These are phyloP conservation scores for Candida sojae DNA, from an alignment of 1,139 yeast species.

Conservation along the genomic window DNA sequence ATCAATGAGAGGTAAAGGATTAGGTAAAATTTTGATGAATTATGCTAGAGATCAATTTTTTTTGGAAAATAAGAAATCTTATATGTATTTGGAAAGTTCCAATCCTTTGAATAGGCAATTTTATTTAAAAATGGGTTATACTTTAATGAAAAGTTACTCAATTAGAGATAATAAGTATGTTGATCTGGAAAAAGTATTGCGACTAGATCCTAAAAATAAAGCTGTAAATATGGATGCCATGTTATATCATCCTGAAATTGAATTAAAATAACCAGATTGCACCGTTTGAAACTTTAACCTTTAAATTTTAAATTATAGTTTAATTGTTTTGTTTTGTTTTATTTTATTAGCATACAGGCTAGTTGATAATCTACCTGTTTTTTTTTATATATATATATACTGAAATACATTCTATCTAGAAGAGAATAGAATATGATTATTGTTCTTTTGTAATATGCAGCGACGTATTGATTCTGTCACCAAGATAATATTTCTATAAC, in stretches of 20 bases:
- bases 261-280: not conserved
- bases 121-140: conserved; percentile 51
- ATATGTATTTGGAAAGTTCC: conserved; percentile 50
- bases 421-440: too few species aligned
- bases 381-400: too few species aligned
- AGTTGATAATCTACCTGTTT: too few species aligned
- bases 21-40: conserved; percentile 36
- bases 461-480: too few species aligned
- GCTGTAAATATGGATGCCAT: conserved; percentile 41
- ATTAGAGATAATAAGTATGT: conserved; percentile 26
- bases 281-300: too few species aligned
- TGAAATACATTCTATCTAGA: too few species aligned
- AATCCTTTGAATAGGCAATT: conserved; percentile 52
- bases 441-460: too few species aligned
- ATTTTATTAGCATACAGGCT: too few species aligned
- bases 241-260: conserved; percentile 16
- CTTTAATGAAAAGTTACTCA: conserved; percentile 44
- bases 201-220: conserved; percentile 22
- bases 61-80: conserved; percentile 15
- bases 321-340: not conserved
- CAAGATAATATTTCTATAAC: too few species aligned
- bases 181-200: conserved; percentile 21
- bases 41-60: conserved; percentile 27
- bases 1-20: conserved; percentile 41
- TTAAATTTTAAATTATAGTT: not conserved